Evolutionary conservation across 768 basidiomycete species (phyloP), one percentile per base, ranked within the genome.

Genomic region (Boletus sensibilis): DNA sequence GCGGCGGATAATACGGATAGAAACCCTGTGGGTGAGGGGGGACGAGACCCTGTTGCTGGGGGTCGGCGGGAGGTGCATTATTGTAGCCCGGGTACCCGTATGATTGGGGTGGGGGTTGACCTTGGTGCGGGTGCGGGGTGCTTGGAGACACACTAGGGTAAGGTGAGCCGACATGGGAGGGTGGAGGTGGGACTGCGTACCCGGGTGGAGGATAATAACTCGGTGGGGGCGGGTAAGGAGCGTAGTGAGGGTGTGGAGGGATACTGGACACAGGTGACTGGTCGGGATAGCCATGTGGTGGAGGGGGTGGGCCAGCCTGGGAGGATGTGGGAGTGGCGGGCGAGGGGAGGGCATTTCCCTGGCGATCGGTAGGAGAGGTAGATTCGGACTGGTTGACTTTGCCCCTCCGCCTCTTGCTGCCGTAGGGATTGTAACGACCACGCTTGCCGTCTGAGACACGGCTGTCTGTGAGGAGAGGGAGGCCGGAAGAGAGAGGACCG

Each of bases 381-480:
- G 72, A 72, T n/a, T 64, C 68, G 12, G 63, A 60, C 11, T 69
- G 63, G 42, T 43, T 53, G 7, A 59, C 43, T 56, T 70, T 73
- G n/a, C 70, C 64, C 62, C 73, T 79, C 46, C 76, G 73, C n/a
- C 73, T 74, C 64, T 79, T 81, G 50, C 65, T 55, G 13, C 63
- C 62, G 53, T 81, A 81, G 5, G 82, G 81, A 33, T 72, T 74
- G 59, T 61, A 81, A 21, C 81, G 75, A 58, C 75, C 76, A 14
- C 78, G 78, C 62, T 79, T 81, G 40, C 63, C 63, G 33, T 80
- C 81, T 1, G 76, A 58, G 25, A 76, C 56, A 46, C 77, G 78
- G 29, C 75, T 74, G 39, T 82, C 80, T 1, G 76, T 77, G 39
- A 82, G 76, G 38, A 84, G 79, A 13, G 81, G 81, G 27, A 79